These are phyloP conservation scores for Candida sphagnicola DNA, from an alignment of 805 yeast genomes.

Conservation along the genomic window DNA sequence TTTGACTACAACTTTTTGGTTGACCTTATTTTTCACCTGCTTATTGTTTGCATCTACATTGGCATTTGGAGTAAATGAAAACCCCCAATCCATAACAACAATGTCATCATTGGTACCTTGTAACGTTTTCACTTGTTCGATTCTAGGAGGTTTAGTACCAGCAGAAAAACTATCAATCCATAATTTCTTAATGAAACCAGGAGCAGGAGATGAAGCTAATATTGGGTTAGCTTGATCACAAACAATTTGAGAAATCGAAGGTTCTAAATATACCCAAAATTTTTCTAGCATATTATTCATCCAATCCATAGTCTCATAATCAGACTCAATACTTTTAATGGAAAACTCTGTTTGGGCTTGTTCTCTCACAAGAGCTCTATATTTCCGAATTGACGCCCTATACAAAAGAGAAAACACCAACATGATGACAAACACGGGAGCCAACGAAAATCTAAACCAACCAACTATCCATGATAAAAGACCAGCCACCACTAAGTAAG, in stretches of 20 bases:
- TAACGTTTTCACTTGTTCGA: constrained; percentile 85
- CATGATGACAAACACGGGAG: constrained; percentile 74
- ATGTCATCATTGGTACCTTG: constrained; percentile 88
- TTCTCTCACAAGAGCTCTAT: constrained; percentile 71
- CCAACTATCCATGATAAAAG: constrained; percentile 78
- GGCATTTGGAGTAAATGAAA: constrained; percentile 90
- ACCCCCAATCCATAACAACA: constrained; percentile 97
- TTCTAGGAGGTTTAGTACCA: constrained; percentile 94
- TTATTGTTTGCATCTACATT: constrained; percentile 78
- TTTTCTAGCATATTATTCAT: constrained; percentile 81
- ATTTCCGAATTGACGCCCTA: constrained; percentile 77
- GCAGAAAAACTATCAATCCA: constrained; percentile 87
- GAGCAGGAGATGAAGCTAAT: constrained; percentile 71
- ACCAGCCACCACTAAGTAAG: constrained; percentile 61
- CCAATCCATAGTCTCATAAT: constrained; percentile 96
- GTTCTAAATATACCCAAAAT: constrained; percentile 90
- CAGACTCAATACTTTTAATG: constrained; percentile 75
- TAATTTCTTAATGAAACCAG: constrained; percentile 76
- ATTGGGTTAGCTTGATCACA: constrained; percentile 83
- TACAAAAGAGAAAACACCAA: constrained; percentile 63
- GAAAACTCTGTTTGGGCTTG: constrained; percentile 84
- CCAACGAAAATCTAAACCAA: constrained; percentile 67
- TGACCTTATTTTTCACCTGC: constrained; percentile 79
- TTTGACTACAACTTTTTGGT: constrained; percentile 75
- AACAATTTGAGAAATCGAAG: constrained; percentile 80